Percentiles rank a stretch among this genome's conserved stretches.
These are phyloP conservation scores for Brassica napus DNA, from an alignment of 345 rosid genomes.

Conservation along the genomic window Da-Ae NC_063434.1:27248501-27249000, in stretches of 20 bases:
- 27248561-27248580: conserved; percentile 94
- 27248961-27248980: conserved; percentile 89
- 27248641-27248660: conserved; percentile 93
- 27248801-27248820: conserved; percentile 3
- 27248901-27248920: conserved; percentile 93
- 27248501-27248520: conserved; percentile 85
- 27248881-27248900: conserved; percentile 73
- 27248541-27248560: conserved; percentile 73
- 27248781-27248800: conserved; percentile 21
- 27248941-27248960: conserved; percentile 92
- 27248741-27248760: conserved; percentile 95
- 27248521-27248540: conserved; percentile 72
- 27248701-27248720: conserved; percentile 96
- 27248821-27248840: conserved; percentile 2
- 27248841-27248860: neutral
- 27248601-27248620: conserved; percentile 86
- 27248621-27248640: conserved; percentile 96
- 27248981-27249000: conserved; percentile 78
- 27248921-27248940: conserved; percentile 97
- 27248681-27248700: conserved; percentile 99
- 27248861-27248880: neutral
- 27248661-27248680: conserved; percentile 98
- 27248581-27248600: conserved; percentile 87
- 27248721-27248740: conserved; percentile 97
- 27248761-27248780: conserved; percentile 66